Evolutionary conservation across 1,139 yeast species (phyloP).

Genomic region (Hemisphaericaspora xylanilytica): DNA sequence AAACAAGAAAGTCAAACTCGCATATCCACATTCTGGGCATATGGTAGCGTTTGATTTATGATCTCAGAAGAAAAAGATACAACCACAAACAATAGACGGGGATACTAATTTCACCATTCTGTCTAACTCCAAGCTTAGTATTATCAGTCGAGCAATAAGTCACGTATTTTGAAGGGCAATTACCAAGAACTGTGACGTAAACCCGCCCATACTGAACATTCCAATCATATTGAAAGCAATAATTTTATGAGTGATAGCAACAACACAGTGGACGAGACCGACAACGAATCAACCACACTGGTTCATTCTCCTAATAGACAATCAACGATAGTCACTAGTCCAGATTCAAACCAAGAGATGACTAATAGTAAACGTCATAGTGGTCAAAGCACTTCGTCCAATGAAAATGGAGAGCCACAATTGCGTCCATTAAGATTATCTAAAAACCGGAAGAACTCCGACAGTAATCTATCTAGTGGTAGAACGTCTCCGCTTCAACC

Average conservation of each 20-base stretch:
- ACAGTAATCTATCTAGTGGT: slow-evolving; percentile 15
- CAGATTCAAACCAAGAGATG: neutral
- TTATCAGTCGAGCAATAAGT: too few relatives aligned
- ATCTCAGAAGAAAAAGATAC: too few relatives aligned
- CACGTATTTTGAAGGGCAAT: too few relatives aligned
- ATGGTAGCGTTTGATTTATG: too few relatives aligned
- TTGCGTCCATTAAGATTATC: slow-evolving; percentile 35
- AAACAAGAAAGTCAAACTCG: too few relatives aligned
- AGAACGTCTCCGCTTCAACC: slow-evolving; percentile 8
- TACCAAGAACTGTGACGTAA: too few relatives aligned
- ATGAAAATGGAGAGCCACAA: slow-evolving; percentile 8
- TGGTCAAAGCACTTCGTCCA: slow-evolving; percentile 3
- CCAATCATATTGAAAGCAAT: neutral
- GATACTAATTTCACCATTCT: too few relatives aligned
- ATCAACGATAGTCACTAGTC: neutral
- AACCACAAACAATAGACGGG: too few relatives aligned
- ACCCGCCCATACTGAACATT: too few relatives aligned
- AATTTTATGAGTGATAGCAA: neutral
- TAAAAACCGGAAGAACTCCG: slow-evolving; percentile 17
- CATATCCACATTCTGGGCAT: too few relatives aligned
- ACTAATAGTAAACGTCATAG: slow-evolving; percentile 3
- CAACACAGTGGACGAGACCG: neutral
- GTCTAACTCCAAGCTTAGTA: too few relatives aligned
- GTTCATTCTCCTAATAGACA: neutral
- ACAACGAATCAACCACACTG: neutral